Evolutionary conservation across 1,284 basidiomycete species (phyloP).

Genomic region (Cerrena zonata): DNA sequence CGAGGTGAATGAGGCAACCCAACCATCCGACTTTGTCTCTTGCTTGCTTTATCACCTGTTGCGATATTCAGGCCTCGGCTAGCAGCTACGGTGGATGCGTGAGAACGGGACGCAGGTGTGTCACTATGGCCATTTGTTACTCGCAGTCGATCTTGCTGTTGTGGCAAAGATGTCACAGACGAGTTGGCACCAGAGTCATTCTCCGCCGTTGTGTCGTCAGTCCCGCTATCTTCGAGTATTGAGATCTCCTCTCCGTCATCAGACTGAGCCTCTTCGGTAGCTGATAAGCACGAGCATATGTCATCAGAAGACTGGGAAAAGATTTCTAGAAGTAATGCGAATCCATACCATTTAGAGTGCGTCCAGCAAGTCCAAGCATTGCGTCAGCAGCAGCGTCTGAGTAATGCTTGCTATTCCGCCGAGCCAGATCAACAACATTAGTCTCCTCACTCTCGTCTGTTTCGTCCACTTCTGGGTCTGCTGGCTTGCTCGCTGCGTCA

Average conservation of each 20-base stretch:
- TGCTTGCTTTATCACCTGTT: slow-evolving; percentile 48
- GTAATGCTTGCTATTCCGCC: slow-evolving; percentile 75
- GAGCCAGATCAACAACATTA: slow-evolving; percentile 29
- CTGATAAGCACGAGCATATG: slow-evolving; percentile 25
- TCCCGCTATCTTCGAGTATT: slow-evolving; percentile 63
- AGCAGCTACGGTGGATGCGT: slow-evolving; percentile 59
- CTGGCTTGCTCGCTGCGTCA: slow-evolving; percentile 39
- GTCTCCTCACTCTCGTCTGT: slow-evolving; percentile 30
- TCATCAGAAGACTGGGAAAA: slow-evolving; percentile 9
- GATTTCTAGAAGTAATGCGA: slow-evolving; percentile 5
- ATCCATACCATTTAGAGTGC: slow-evolving; percentile 56
- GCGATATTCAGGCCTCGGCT: slow-evolving; percentile 63
- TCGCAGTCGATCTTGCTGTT: slow-evolving; percentile 12
- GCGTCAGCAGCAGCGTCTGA: slow-evolving; percentile 73
- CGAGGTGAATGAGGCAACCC: slow-evolving; percentile 48
- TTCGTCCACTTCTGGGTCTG: too few species aligned
- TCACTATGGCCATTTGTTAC: slow-evolving; percentile 16
- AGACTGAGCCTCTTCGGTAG: slow-evolving; percentile 57
- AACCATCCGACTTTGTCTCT: slow-evolving; percentile 51
- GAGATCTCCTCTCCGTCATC: slow-evolving; percentile 64
- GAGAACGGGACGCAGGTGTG: slow-evolving; percentile 30
- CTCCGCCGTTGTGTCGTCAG: slow-evolving; percentile 56
- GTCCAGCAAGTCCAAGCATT: slow-evolving; percentile 66
- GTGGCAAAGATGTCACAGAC: slow-evolving; percentile 36
- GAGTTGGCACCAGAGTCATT: slow-evolving; percentile 47